Evolutionary conservation across 257 asterid species (phyloP), one percentile per base, ranked within the genome.

Genomic region (Knoxia roxburghii): DNA sequence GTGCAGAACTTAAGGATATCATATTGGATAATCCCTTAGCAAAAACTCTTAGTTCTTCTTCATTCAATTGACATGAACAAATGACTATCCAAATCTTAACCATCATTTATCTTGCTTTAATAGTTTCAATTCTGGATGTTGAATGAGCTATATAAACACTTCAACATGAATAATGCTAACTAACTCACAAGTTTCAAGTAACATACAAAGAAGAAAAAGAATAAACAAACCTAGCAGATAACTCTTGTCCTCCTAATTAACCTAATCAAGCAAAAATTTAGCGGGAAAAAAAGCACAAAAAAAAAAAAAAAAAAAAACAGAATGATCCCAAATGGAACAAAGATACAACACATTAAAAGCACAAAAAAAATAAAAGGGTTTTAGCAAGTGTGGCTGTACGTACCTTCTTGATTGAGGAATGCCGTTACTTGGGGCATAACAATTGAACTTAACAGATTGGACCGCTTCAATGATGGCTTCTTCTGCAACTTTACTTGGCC

Each of bases 401-500:
- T 63, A 88, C 96, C 87, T 79, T 32, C 85, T 78, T 0, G 94
- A 83, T 20, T 72, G 73, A 43, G 78, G 74, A 71, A 75, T 29
- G 4, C 84, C 84, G 49, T 57, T 48, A 27, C 78, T 62, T 0
- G 86, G 79, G 20, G 76, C 48, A 68, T 88, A 88, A 67, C 84
- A 84, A 65, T 88, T 86, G 83, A 63, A 84, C 45, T 68, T 66
- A 45, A 76, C 65, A 30, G 91, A 86, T 29, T 73, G 80, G 39
- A 86, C 76, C 54, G 94, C 72, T 43, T 57, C 72, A 68, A 73
- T 59, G 32, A 86, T 58, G 71, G 94, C 87, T 24, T 88, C 76
- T 63, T 77, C 85, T 7, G 79, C 86, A 2, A 73, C 65, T 2
- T 76, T 73, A 51, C 79, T 57, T 1, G 96, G 80, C 77, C 78